Evolutionary conservation across 139 green algal genomes (phyloP).

Genomic region (Micractinium conductrix): DNA sequence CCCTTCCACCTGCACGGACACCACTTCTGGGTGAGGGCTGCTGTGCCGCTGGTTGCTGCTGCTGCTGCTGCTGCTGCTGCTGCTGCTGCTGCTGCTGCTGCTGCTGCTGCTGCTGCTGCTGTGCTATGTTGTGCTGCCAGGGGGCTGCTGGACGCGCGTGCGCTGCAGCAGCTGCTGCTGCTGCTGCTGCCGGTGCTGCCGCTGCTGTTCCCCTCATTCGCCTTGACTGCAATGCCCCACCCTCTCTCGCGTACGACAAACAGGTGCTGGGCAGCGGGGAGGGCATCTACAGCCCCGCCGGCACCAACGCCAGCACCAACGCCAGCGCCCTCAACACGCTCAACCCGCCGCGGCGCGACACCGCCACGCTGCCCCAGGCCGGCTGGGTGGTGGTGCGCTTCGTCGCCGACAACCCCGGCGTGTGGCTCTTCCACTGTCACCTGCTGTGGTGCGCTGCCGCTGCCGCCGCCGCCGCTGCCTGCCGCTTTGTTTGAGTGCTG

Average conservation of each 20-base stretch:
- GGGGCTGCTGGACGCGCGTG: no score
- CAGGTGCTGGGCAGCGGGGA: constrained; percentile 45
- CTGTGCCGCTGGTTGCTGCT: no score
- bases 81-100: no score
- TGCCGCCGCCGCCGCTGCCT: not conserved
- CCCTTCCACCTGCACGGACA: constrained; percentile 80
- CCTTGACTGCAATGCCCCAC: no score
- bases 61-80: no score
- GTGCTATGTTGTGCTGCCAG: no score
- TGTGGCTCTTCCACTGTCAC: constrained; percentile 75
- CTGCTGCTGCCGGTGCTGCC: no score
- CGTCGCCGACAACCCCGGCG: constrained; percentile 48
- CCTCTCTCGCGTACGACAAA: no score
- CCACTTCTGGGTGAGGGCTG: constrained; percentile 64
- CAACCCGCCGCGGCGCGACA: constrained; percentile 55
- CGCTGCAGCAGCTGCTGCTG: no score
- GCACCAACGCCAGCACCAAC: constrained; percentile 3
- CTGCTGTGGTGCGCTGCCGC: constrained; percentile 34
- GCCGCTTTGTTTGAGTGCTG: no score
- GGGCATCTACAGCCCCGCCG: constrained; percentile 32
- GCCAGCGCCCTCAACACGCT: constrained; percentile 36
- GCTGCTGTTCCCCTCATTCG: no score
- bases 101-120: no score
- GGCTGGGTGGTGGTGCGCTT: constrained; percentile 60
- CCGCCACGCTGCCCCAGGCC: constrained; percentile 43